Evolutionary conservation across 2,329 filamentous ascomycete genomes (phyloP), one percentile per base, ranked within the genome.

Genomic region (Seiridium cupressi): DNA sequence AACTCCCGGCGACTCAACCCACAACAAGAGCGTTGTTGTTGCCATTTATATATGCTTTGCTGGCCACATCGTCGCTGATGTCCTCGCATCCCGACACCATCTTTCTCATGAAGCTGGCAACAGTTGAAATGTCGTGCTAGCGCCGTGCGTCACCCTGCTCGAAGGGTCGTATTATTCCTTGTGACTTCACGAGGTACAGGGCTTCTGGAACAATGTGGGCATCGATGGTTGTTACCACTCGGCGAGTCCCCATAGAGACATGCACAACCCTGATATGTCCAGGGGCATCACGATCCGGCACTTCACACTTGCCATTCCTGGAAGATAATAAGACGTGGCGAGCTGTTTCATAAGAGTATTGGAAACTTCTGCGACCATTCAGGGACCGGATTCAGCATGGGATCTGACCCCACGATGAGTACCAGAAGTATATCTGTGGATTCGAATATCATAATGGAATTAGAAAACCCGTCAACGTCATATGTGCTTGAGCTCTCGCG

Each of bases 221-320:
- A 54, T 54, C n/a, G 51, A 31, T 13, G 51, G 51, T 54, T 32
- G 47, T 32, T 34, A 35, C 51, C 51, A 54, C 51, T 54, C 10
- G 51, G 51, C 51, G 5, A 42, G 26, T 11, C 47, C 51, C 26
- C 38, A 18, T 55, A 36, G 53, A 42, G 18, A 55, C 53, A 38
- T 44, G 34, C 34, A 11, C 32, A 44, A 11, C 35, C 42, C 26
- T 10, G 44, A 34, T 35, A 18, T 10, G 26, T 34, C 36, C 44
- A 36, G 11, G 42, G 44, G 54, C 54, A 47, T 57, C 54, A 34
- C 10, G 54, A 57, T 57, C 54, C 40, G 32, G 31, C 32, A n/a
- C n/a, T 34, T 57, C 54, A 46, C 54, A 57, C 54, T 57, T 57
- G 54, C 54, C 54, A 40, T 57, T 57, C 54, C 44, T 57, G 54